Evolutionary conservation across 257 asterid genomes (phyloP).

Genomic region (Przewalskia tangutica): DNA sequence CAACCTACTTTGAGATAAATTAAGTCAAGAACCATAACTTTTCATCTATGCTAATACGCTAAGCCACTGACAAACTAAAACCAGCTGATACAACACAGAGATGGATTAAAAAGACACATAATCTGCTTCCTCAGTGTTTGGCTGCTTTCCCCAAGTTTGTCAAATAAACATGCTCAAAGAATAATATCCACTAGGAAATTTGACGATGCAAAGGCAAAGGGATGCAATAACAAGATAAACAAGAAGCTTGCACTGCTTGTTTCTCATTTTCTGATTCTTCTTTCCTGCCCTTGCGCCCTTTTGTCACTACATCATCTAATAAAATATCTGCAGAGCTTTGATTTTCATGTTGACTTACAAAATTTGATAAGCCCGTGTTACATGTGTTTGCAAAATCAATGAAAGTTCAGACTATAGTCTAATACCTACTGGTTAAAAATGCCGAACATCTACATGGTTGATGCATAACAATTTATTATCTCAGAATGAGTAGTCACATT

Average conservation of each 20-base stretch:
- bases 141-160: background rate
- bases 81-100: background rate
- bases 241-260: background rate
- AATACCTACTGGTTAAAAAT: background rate
- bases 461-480: background rate
- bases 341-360: background rate
- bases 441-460: background rate
- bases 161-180: background rate
- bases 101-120: background rate
- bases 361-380: background rate
- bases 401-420: background rate
- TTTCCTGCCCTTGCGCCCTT: background rate
- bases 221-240: background rate
- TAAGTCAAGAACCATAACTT: background rate
- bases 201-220: background rate
- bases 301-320: background rate
- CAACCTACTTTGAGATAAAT: constrained; percentile 50
- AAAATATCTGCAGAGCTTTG: background rate
- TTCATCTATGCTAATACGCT: background rate
- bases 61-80: background rate
- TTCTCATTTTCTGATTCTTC: background rate
- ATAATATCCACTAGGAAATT: background rate
- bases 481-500: background rate
- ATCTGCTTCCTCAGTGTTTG: background rate
- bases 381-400: background rate